A percentile compares a stretch with the other conserved stretches of the same genome.
phyloP scores from a whole-genome alignment of 495 filamentous ascomycete genomes.

The Tuber magnatum region DNA sequence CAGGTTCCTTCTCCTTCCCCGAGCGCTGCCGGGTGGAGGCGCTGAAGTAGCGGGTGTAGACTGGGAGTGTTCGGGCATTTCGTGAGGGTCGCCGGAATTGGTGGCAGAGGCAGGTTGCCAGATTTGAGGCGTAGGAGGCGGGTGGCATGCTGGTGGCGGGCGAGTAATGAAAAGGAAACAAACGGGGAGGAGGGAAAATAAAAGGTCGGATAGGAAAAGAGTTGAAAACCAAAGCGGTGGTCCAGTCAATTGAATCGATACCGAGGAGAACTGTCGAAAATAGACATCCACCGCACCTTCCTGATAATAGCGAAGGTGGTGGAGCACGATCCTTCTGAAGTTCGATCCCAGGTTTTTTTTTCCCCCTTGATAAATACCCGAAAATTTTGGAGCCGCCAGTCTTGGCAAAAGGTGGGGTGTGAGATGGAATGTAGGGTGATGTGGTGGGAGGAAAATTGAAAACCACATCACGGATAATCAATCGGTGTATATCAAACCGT shows the following conservation, averaged over 20 bases:
- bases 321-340: not conserved
- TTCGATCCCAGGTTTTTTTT: not conserved
- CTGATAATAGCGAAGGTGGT: not conserved
- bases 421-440: too few relatives aligned
- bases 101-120: slow-evolving; percentile 27
- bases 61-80: slow-evolving; percentile 9
- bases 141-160: not conserved
- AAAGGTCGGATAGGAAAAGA: not conserved
- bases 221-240: not conserved
- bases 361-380: not conserved
- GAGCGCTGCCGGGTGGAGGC: not conserved
- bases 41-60: slow-evolving; percentile 1
- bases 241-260: not conserved
- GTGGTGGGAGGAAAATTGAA: not conserved
- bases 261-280: not conserved
- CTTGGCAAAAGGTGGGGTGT: not conserved
- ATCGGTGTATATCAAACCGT: not conserved
- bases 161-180: not conserved
- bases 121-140: slow-evolving; percentile 3
- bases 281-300: not conserved
- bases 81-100: slow-evolving; percentile 27
- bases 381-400: not conserved
- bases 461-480: not conserved
- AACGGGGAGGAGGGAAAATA: not conserved
- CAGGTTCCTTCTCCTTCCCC: slow-evolving; percentile 7